These are phyloP conservation scores for Emergomyces orientalis DNA, from an alignment of 2,329 filamentous ascomycete genomes.

Conservation along the genomic window DNA sequence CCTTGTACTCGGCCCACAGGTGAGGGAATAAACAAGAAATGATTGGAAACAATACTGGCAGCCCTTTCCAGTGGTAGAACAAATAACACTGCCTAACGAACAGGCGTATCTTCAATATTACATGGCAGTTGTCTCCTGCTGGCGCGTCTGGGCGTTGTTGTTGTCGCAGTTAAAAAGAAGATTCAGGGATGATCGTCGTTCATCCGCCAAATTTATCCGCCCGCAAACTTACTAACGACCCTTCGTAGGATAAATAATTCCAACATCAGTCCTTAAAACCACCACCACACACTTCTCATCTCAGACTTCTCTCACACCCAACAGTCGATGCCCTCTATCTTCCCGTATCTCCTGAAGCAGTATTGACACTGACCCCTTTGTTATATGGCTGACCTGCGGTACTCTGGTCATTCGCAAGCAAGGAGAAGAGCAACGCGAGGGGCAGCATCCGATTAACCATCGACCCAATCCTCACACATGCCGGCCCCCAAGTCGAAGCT, in stretches of 20 bases:
- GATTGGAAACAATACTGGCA: neutral
- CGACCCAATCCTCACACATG: slow-evolving; percentile 30
- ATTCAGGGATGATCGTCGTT: slow-evolving; percentile 1
- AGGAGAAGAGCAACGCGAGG: slow-evolving; percentile 6
- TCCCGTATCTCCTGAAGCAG: neutral
- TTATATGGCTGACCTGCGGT: slow-evolving; percentile 4
- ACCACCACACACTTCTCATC: neutral
- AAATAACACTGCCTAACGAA: neutral
- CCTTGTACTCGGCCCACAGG: too few relatives aligned
- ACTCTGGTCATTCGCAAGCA: neutral
- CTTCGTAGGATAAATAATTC: neutral
- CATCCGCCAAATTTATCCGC: slow-evolving; percentile 1
- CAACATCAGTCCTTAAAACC: neutral
- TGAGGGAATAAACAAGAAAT: neutral
- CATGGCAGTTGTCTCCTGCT: neutral
- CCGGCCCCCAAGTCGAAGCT: slow-evolving; percentile 35
- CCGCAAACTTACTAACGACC: neutral
- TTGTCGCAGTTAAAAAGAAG: neutral
- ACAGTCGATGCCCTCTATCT: neutral
- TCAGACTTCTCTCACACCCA: neutral
- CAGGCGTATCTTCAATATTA: neutral
- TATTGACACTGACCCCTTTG: neutral
- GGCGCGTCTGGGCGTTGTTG: neutral
- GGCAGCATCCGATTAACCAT: neutral
- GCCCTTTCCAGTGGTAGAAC: neutral